Conservation (phyloP, 371 early-diverging fungal genomes). For the Mortierella sp. region DNA sequence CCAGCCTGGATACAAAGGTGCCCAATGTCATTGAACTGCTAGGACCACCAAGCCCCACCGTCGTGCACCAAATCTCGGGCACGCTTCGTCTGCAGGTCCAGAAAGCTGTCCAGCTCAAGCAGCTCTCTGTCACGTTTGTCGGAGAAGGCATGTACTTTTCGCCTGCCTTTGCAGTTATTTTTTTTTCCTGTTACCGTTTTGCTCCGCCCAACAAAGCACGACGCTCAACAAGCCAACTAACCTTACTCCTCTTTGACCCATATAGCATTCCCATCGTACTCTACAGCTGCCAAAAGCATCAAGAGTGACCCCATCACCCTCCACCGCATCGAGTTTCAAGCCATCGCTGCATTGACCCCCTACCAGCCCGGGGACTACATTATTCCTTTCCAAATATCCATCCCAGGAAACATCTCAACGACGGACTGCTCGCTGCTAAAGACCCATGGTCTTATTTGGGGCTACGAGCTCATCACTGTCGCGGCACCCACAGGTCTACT, state of each 20-base stretch:
- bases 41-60: conserved; percentile 27
- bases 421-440: conserved; percentile 24
- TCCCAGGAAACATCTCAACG: conserved; percentile 45
- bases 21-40: conserved; percentile 40
- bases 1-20: conserved; percentile 32
- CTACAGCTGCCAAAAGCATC: neutral
- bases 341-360: conserved; percentile 19
- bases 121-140: conserved; percentile 27
- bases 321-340: conserved; percentile 16
- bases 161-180: too few relatives aligned
- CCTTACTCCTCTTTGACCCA: neutral
- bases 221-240: neutral
- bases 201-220: neutral
- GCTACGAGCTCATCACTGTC: conserved; percentile 24
- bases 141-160: conserved; percentile 31
- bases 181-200: neutral
- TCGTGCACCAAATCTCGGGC: conserved; percentile 38
- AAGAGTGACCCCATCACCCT: conserved; percentile 22
- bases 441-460: conserved; percentile 26
- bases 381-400: conserved; percentile 25
- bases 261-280: conserved; percentile 6
- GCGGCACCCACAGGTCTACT: conserved; percentile 32
- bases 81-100: conserved; percentile 26
- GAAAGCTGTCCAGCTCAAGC: conserved; percentile 40
- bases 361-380: conserved; percentile 40